Evolutionary conservation across 176 grass and related monocot species (phyloP).

Genomic region (Musa schizocarpa): DNA sequence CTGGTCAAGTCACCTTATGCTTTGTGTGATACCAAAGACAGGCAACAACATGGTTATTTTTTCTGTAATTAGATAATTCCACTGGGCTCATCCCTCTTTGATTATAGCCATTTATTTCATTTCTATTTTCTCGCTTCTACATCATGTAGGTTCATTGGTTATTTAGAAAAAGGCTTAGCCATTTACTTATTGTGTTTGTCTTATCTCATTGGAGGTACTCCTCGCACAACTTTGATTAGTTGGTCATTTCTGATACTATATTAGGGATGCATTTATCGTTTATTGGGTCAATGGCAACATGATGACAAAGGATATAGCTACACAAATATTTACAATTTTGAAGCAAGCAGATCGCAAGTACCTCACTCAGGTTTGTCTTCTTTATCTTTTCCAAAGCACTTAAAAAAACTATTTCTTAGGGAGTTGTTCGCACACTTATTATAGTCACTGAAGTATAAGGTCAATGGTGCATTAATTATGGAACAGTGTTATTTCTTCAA

Average conservation of each 20-base stretch:
- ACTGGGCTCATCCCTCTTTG: neutral
- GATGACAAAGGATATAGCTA: conserved; percentile 79
- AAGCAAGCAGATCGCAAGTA: conserved; percentile 53
- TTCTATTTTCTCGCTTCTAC: too few species aligned
- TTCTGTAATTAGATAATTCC: neutral
- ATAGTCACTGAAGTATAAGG: neutral
- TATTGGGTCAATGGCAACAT: conserved; percentile 93
- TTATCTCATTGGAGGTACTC: neutral
- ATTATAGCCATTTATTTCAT: too few species aligned
- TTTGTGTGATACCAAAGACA: neutral
- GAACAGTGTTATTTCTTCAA: conserved; percentile 3
- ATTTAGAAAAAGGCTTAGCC: too few species aligned
- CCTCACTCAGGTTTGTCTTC: conserved; percentile 59
- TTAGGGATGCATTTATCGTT: conserved; percentile 86
- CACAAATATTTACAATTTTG: conserved; percentile 86
- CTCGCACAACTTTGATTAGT: conserved; percentile 7
- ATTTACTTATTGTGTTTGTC: neutral
- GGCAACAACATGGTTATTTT: neutral
- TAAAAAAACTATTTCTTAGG: too few species aligned
- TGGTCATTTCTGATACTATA: conserved; percentile 22
- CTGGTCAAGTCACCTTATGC: neutral
- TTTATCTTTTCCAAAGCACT: conserved; percentile 3
- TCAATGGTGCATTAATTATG: neutral
- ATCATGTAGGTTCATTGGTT: too few species aligned
- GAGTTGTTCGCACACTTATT: too few species aligned